phyloP scores from a whole-genome alignment of 768 basidiomycete genomes.

The Lactifluus echinatus region DNA sequence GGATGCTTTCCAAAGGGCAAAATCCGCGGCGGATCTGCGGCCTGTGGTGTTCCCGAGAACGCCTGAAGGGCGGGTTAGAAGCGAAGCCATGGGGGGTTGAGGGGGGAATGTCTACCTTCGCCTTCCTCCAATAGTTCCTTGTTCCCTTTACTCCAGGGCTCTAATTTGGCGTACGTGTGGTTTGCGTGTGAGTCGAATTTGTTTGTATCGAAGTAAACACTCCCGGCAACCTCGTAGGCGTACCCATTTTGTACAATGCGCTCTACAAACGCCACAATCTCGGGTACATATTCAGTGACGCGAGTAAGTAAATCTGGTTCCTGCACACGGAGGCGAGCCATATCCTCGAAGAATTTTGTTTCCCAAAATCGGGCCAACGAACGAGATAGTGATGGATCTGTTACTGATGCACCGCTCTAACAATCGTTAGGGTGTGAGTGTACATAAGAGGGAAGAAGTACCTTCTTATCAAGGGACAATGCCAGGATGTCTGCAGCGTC shows the following conservation, averaged over 20 bases:
- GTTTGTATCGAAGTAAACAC: slow-evolving; percentile 85
- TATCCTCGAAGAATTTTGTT: slow-evolving; percentile 80
- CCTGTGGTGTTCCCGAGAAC: slow-evolving; percentile 49
- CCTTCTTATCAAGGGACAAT: slow-evolving; percentile 64
- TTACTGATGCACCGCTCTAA: slow-evolving; percentile 72
- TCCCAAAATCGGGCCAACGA: slow-evolving; percentile 86
- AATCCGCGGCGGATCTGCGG: slow-evolving; percentile 81
- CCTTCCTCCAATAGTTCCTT: slow-evolving; percentile 82
- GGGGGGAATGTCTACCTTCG: slow-evolving; percentile 50
- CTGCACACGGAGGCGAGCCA: slow-evolving; percentile 79
- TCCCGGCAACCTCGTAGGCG: slow-evolving; percentile 66
- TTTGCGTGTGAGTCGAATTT: slow-evolving; percentile 68
- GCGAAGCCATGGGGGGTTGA: not conserved
- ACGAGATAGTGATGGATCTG: slow-evolving; percentile 80
- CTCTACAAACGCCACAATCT: slow-evolving; percentile 86
- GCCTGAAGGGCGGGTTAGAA: slow-evolving; percentile 31
- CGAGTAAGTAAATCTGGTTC: slow-evolving; percentile 88
- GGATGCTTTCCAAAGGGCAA: slow-evolving; percentile 96
- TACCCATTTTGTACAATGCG: slow-evolving; percentile 81
- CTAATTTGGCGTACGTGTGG: slow-evolving; percentile 89
- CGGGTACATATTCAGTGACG: slow-evolving; percentile 95
- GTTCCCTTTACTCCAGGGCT: slow-evolving; percentile 95
- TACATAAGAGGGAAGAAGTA: slow-evolving; percentile 26
- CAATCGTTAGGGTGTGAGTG: slow-evolving; percentile 4
- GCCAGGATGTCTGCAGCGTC: slow-evolving; percentile 73